These are phyloP conservation scores for Trypanosoma avium DNA, from an alignment of 208 protist species.

Conservation along the genomic window DNA sequence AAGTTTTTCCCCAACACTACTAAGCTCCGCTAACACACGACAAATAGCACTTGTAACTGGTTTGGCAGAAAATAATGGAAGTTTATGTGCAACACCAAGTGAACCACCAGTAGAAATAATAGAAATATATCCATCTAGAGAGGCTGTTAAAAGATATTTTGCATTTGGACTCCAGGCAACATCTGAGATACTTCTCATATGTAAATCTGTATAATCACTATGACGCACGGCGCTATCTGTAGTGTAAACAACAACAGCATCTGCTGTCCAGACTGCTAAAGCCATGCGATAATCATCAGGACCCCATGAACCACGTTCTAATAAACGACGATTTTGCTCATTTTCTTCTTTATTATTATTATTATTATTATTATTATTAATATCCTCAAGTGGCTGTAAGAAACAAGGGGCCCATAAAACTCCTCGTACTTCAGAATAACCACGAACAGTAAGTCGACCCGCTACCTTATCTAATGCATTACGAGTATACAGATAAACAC, in stretches of 20 bases:
- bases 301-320: conserved; percentile 51
- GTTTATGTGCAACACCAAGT: conserved; percentile 47
- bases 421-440: conserved; percentile 75
- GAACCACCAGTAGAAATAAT: conserved; percentile 65
- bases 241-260: conserved; percentile 86
- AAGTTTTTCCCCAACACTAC: conserved; percentile 19
- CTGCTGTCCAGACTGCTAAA: conserved; percentile 82
- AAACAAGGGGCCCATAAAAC: conserved; percentile 84
- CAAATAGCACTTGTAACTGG: conserved; percentile 43
- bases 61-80: conserved; percentile 59
- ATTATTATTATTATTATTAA: not conserved
- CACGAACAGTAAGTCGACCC: conserved; percentile 55
- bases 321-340: not conserved
- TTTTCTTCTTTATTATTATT: not conserved
- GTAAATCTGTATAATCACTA: conserved; percentile 87
- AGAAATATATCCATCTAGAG: conserved; percentile 84
- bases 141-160: conserved; percentile 63
- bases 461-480: conserved; percentile 57
- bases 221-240: conserved; percentile 74
- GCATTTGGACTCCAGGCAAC: conserved; percentile 71
- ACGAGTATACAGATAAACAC: conserved; percentile 78
- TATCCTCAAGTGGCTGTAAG: conserved; percentile 40
- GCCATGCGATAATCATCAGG: conserved; percentile 84
- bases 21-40: conserved; percentile 36
- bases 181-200: conserved; percentile 90